phyloP scores from a whole-genome alignment of 192 early-diverging fungal genomes.

The Coemansia sp. region DNA sequence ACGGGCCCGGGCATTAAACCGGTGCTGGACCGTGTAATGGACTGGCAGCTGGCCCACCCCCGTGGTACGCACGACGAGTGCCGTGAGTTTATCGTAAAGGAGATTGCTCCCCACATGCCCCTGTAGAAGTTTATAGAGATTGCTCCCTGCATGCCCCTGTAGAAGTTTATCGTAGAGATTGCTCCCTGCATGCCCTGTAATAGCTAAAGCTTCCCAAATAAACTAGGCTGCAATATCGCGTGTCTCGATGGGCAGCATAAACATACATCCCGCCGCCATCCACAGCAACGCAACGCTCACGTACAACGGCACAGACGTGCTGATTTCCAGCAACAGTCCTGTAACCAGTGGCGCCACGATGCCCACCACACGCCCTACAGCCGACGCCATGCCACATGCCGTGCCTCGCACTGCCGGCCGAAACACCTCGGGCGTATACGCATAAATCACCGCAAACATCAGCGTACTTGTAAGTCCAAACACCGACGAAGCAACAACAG shows the following conservation, averaged over 20 bases:
- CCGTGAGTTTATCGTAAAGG: conserved; percentile 51
- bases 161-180: background rate
- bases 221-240: conserved; percentile 30
- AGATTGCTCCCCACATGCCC: conserved; percentile 7
- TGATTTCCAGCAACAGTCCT: conserved; percentile 63
- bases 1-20: conserved; percentile 70
- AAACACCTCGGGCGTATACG: conserved; percentile 89
- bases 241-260: conserved; percentile 67
- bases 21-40: conserved; percentile 69
- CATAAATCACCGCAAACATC: conserved; percentile 84
- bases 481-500: conserved; percentile 61
- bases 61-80: conserved; percentile 63
- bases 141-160: background rate
- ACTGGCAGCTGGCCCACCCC: conserved; percentile 81
- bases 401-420: conserved; percentile 74
- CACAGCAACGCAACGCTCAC: conserved; percentile 61
- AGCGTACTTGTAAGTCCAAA: conserved; percentile 68
- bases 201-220: background rate
- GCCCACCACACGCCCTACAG: conserved; percentile 71
- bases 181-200: background rate
- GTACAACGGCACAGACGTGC: conserved; percentile 64
- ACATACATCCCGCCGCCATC: conserved; percentile 62
- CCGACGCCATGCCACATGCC: conserved; percentile 74
- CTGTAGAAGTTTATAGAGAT: background rate
- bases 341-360: conserved; percentile 73